phyloP scores from a whole-genome alignment of 495 filamentous ascomycete species.

The Trichoderma reesei region DNA sequence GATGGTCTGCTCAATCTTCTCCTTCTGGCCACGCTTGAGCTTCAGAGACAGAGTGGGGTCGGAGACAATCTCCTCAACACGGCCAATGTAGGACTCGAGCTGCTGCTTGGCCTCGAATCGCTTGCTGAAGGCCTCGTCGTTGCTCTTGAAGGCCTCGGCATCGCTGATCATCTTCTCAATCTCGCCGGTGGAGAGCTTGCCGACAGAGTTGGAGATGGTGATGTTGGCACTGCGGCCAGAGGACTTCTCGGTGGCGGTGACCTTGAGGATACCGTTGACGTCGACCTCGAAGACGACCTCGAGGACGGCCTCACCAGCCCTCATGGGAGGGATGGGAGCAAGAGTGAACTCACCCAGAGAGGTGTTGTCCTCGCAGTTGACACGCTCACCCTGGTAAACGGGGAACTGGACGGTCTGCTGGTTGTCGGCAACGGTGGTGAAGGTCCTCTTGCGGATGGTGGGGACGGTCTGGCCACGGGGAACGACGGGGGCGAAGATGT shows the following conservation, averaged over 20 bases:
- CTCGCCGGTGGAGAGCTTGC: slow-evolving; percentile 88
- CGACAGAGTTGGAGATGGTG: slow-evolving; percentile 98
- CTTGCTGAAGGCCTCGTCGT: slow-evolving; percentile 98
- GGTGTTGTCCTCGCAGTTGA: slow-evolving; percentile 99
- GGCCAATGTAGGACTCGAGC: slow-evolving; percentile 97
- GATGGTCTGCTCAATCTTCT: slow-evolving; percentile 91
- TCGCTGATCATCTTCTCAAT: slow-evolving; percentile 97
- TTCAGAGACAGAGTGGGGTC: slow-evolving; percentile 94
- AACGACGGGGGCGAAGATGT: slow-evolving; percentile 98
- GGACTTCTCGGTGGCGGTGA: slow-evolving; percentile 98
- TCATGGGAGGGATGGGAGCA: slow-evolving; percentile 94
- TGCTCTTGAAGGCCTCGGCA: slow-evolving; percentile 97
- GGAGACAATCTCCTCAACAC: slow-evolving; percentile 96
- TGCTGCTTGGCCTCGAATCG: slow-evolving; percentile 97
- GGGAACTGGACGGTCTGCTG: slow-evolving; percentile 97
- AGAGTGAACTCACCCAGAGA: slow-evolving; percentile 97
- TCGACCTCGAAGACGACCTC: slow-evolving; percentile 99
- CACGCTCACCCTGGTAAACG: slow-evolving; percentile 96
- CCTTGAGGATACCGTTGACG: slow-evolving; percentile 99
- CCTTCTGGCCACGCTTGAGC: slow-evolving; percentile 97
- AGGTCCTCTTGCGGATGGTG: slow-evolving; percentile 88
- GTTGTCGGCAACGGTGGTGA: slow-evolving; percentile 95
- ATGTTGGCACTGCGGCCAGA: slow-evolving; percentile 98
- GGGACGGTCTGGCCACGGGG: slow-evolving; percentile 86
- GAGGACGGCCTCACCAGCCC: slow-evolving; percentile 93